These are phyloP conservation scores for Fusarium bactridioides DNA, from an alignment of 2,329 filamentous ascomycete species.

Conservation along the genomic window DNA sequence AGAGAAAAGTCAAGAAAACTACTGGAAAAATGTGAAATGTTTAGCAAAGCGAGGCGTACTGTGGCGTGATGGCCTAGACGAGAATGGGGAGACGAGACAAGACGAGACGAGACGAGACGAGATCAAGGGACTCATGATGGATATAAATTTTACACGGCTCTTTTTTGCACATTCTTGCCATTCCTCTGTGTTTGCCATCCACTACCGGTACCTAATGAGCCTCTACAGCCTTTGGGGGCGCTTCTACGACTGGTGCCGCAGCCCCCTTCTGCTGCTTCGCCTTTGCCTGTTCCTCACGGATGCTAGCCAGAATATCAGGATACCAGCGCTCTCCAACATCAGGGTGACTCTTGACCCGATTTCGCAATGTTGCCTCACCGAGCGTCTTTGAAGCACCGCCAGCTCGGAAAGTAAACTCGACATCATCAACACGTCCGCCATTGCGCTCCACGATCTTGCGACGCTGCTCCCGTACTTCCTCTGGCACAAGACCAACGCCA, in stretches of 20 bases:
- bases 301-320: conserved; percentile 66
- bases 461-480: conserved; percentile 68
- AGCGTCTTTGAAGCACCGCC: conserved; percentile 72
- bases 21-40: conserved; percentile 12
- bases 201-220: conserved; percentile 39
- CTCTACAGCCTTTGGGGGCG: conserved; percentile 41
- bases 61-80: conserved; percentile 27
- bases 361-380: conserved; percentile 85
- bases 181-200: not conserved
- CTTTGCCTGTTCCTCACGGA: conserved; percentile 65
- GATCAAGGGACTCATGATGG: conserved; percentile 25
- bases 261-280: conserved; percentile 45
- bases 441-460: conserved; percentile 64
- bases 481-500: conserved; percentile 66
- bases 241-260: conserved; percentile 27
- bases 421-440: conserved; percentile 71
- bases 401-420: conserved; percentile 85
- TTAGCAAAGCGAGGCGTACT: conserved; percentile 36
- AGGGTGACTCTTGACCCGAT: conserved; percentile 85
- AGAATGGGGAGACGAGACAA: conserved; percentile 5
- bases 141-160: conserved; percentile 28
- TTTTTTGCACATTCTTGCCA: conserved; percentile 21
- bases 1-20: not conserved
- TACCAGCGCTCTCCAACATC: conserved; percentile 88
- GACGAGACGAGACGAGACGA: conserved; percentile 18